phyloP scores from a whole-genome alignment of 768 basidiomycete species.

The Calocera cornea region DNA sequence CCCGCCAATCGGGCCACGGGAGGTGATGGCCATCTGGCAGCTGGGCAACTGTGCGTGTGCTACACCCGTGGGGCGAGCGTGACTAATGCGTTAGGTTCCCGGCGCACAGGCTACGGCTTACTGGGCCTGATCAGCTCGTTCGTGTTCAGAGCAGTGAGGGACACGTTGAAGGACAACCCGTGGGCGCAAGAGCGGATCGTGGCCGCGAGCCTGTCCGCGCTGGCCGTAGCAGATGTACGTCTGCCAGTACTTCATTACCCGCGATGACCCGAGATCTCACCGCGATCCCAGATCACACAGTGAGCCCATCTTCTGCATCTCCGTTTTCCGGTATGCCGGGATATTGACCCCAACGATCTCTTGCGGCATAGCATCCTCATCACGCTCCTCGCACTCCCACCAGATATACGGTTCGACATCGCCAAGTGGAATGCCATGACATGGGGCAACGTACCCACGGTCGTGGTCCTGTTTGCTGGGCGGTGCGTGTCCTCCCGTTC shows the following conservation, averaged over 20 bases:
- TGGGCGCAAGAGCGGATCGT: slow-evolving; percentile 46
- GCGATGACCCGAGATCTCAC: slow-evolving; percentile 4
- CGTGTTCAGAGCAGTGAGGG: slow-evolving; percentile 52
- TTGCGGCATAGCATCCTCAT: slow-evolving; percentile 36
- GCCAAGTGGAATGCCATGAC: slow-evolving; percentile 55
- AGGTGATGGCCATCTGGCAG: slow-evolving; percentile 52
- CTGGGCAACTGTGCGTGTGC: slow-evolving; percentile 44
- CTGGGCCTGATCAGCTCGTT: slow-evolving; percentile 51
- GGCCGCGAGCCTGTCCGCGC: slow-evolving; percentile 45
- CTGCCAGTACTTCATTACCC: slow-evolving; percentile 3
- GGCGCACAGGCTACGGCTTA: slow-evolving; percentile 41
- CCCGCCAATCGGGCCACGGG: slow-evolving; percentile 32
- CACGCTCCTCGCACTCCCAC: slow-evolving; percentile 46
- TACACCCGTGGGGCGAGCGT: not conserved
- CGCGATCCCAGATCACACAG: slow-evolving; percentile 41
- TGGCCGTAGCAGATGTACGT: slow-evolving; percentile 60
- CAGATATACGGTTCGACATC: slow-evolving; percentile 37
- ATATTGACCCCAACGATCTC: not conserved
- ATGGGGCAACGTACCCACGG: slow-evolving; percentile 62
- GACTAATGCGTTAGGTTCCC: not conserved
- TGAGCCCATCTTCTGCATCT: slow-evolving; percentile 25
- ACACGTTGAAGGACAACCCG: slow-evolving; percentile 42
- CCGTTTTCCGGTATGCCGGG: not conserved
- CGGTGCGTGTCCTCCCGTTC: slow-evolving; percentile 34
- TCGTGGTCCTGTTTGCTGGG: slow-evolving; percentile 39